phyloP scores from a whole-genome alignment of 2,329 filamentous ascomycete genomes.

The Claviceps digitariae region DNA sequence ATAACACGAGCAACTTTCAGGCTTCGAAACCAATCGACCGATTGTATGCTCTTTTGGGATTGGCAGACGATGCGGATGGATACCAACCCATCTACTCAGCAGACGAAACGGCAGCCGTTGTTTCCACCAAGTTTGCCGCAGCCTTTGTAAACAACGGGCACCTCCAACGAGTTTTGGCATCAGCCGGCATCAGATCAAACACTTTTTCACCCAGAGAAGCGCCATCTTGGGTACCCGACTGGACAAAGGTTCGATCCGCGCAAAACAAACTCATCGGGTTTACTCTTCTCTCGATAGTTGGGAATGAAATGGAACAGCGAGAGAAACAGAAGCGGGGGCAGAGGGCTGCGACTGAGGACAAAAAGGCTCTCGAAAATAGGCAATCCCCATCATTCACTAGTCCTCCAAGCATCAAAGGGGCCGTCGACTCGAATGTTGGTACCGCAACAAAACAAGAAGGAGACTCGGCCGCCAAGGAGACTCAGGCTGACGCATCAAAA shows the following conservation, averaged over 20 bases:
- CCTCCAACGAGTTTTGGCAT: conserved; percentile 1
- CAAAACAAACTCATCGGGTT: conserved; percentile 3
- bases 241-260: conserved; percentile 3
- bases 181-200: conserved; percentile 3
- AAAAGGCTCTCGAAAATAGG: not conserved
- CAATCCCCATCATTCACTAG: not conserved
- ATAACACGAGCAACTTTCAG: conserved; percentile 4
- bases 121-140: conserved; percentile 4
- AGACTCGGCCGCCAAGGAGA: not conserved
- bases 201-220: not conserved
- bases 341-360: not conserved
- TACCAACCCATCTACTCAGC: conserved; percentile 5
- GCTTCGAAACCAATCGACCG: conserved; percentile 3
- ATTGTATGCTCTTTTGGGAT: conserved; percentile 4
- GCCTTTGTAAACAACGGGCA: conserved; percentile 3
- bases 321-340: not conserved
- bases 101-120: conserved; percentile 2
- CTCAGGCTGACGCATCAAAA: not conserved
- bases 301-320: not conserved
- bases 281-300: not conserved
- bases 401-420: not conserved
- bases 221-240: conserved; percentile 7
- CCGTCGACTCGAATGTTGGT: not conserved
- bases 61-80: conserved; percentile 4
- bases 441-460: not conserved